Base-by-base conservation (phyloP, 768 basidiomycete species). In the Coprinellus aureogranulatus region DNA sequence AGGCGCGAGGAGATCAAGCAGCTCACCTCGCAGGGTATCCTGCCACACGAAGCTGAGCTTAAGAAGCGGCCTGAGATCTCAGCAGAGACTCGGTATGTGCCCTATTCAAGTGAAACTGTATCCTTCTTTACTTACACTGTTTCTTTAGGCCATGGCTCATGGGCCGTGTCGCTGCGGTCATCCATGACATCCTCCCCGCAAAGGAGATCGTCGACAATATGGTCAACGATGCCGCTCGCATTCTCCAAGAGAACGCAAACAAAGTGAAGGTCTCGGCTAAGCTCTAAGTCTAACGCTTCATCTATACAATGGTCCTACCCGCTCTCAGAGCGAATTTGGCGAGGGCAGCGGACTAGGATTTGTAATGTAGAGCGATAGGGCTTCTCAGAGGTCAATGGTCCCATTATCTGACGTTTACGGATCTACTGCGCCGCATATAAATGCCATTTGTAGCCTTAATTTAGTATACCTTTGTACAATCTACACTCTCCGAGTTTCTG, bases 21-120 rank as follows among this genome's bases (percentile, higher is more conserved):
- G 60, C 80, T 96, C 54, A 92, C 91, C 0, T 79, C 83, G 8
- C 81, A 90, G 75, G 94, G 94, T n/a, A 81, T 92, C 62, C 71
- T 97, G 58, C 94, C 94, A 25, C 77, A 81, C 58, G 75, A 84
- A 27, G 74, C 81, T 3, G 92, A 95, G 58, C 65, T 94, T 31
- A 78, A 88, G 72, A 81, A 84, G 67, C 88, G 92, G 66, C 92
- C 94, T 4, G 92, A 94, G 68, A 92, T 87, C 68, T 87, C 83
- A 4, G 58, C 88, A 4, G 72, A 83, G 62, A 82, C 80, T 26
- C 76, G 86, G 60, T 69, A 47, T 60, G 67, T 56, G n/a, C 2
- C 9, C 16, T 26, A 10, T 54, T 16, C 57, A 22, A 22, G 34
- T 10, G 9, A 16, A 18, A 25, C 5, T n/a, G n/a, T 26, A 23